Base-by-base conservation (phyloP, 179 eudicot genomes). In the Pouteria campechiana region DNA sequence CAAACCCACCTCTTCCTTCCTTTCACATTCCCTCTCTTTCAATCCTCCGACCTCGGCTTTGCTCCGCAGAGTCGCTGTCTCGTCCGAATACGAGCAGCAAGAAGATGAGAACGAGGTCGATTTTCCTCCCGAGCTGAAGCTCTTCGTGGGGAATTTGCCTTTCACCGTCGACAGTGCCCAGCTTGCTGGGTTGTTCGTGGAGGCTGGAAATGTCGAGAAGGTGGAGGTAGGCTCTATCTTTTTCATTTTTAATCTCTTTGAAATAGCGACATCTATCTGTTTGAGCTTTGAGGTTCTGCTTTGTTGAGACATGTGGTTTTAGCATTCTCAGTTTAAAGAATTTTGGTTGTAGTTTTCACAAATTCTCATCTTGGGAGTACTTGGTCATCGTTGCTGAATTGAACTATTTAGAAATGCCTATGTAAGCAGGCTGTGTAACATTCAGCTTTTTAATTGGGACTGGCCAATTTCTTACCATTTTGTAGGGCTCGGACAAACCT, bases 111-210 rank as follows among this genome's bases (percentile, higher is more conserved):
- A 38, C 12, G 49, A 34, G 6, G 58, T 51, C 5, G 41, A 32
- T 3, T 90, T 76, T 60, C 67, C 96, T 0, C 80, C 81, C 9
- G 92, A 76, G 60, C 59, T 72, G 16, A 90, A 82, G 41, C 67
- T 90, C 32, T 90, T 90, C 23, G 98, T 90, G 1, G 95, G 98
- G 14, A 90, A 90, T 46, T 61, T 90, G 30, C 87, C 98, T 0
- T 90, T 86, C 20, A 67, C 15, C 37, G 93, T 71, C 15, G 98
- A 90, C 42, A 86, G 95, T 20, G 55, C 94, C 15, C 46, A 60
- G 25, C 82, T 90, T 38, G 94, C 96, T 58, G 76, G 50, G 0
- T 46, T 90, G 57, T 90, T 90, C 23, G 84, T 54, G 17, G 61
- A 46, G n/a, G 90, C 71, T 19, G 98, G 98, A 0, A 68, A 63